Base-by-base conservation (phyloP, 257 asterid species). In the Ocimum tenuiflorum region DNA sequence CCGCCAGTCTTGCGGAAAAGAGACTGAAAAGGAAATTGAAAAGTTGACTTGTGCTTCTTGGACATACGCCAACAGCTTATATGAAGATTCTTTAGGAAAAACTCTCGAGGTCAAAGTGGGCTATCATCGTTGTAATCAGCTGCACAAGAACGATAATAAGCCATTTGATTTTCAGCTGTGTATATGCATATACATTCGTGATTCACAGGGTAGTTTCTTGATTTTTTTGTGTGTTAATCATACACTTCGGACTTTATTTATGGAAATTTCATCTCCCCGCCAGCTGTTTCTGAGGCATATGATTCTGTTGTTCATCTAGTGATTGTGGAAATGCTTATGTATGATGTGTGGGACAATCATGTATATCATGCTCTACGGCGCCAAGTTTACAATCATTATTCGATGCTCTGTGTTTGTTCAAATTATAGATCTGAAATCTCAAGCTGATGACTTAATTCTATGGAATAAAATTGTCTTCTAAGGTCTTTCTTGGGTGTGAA, bases 1-100 rank as follows among this genome's bases (percentile, higher is more conserved):
- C 59, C 36, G 99, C 97, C 1, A 60, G 67, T 78, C 47, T 64
- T 55, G 89, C 94, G 5, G 96, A 86, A 60, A 87, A 82, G 83
- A 88, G 99, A 48, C 95, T 90, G 8, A 2, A 31, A 31, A 76
- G 89, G 65, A 90, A 86, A 78, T 70, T 83, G 67, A 48, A 71
- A 5, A 70, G 77, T 63, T 85, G 83, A 83, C 68, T 49, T 57
- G 31, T 17, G 59, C 29, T 18, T 61, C 49, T 59, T 47, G 49
- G 12, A 15, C 33, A 18, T 12, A 62, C 56, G n/a, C 10, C 19
- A 19, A 53, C 12, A 27, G 20, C 49, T 11, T 24, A 52, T 49
- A 63, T 45, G 18, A 24, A 23, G 11, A 36, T 46, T 72, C 22
- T 70, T 62, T 53, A 31, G 20, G 15, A 51, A 51, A 35, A 18